Evolutionary conservation across 495 filamentous ascomycete genomes (phyloP).

Genomic region (Bryoglossum gracile): DNA sequence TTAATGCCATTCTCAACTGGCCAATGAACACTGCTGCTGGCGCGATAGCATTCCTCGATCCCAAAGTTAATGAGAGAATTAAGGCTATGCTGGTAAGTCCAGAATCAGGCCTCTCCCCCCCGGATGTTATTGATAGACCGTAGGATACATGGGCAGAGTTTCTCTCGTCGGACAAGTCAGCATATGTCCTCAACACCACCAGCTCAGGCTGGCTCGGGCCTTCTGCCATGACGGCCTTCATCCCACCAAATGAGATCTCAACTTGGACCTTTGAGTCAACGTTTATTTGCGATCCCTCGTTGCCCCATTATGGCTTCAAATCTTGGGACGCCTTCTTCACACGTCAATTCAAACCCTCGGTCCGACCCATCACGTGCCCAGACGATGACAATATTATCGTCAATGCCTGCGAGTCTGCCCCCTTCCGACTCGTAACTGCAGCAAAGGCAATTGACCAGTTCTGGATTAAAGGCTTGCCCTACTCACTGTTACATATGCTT

Average conservation of each 20-base stretch:
- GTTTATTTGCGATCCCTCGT: constrained; percentile 18
- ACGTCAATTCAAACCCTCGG: constrained; percentile 43
- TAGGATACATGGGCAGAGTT: constrained; percentile 59
- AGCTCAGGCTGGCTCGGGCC: constrained; percentile 55
- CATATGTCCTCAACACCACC: constrained; percentile 44
- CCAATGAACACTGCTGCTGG: constrained; percentile 50
- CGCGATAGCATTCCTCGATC: constrained; percentile 56
- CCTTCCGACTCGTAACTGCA: constrained; percentile 36
- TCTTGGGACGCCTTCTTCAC: constrained; percentile 80
- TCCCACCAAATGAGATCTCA: neutral
- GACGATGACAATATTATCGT: constrained; percentile 48
- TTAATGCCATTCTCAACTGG: constrained; percentile 50
- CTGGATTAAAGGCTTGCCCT: constrained; percentile 65
- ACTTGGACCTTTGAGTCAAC: neutral
- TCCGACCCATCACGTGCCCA: constrained; percentile 52
- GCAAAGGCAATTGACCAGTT: constrained; percentile 47
- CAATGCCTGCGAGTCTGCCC: constrained; percentile 60
- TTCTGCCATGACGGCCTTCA: constrained; percentile 37
- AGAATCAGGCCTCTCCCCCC: too few species aligned
- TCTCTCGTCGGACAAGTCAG: constrained; percentile 49
- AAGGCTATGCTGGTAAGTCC: constrained; percentile 66
- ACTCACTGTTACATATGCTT: constrained; percentile 58
- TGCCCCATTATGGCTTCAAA: constrained; percentile 50
- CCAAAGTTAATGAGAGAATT: constrained; percentile 59
- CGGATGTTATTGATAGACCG: too few species aligned